Evolutionary conservation across 345 rosid species (phyloP).

Genomic region (Trapa incisa): DNA sequence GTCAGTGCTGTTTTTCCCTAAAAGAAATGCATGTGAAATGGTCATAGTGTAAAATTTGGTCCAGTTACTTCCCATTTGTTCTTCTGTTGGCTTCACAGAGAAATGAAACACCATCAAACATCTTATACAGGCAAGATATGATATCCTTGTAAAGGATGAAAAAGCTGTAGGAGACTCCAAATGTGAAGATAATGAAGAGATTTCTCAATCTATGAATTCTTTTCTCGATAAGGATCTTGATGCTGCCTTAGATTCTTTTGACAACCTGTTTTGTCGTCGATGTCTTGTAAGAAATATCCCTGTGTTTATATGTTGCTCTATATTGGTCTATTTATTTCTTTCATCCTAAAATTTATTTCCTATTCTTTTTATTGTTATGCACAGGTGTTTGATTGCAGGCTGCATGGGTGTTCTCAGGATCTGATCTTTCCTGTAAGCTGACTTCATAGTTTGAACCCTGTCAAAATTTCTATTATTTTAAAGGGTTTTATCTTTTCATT

Average conservation of each 20-base stretch:
- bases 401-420: constrained; percentile 99
- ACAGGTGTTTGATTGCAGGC: constrained; percentile 97
- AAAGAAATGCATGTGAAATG: constrained; percentile 25
- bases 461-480: background rate
- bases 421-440: constrained; percentile 86
- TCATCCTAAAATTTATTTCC: background rate
- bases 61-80: constrained; percentile 80
- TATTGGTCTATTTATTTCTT: background rate
- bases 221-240: constrained; percentile 83
- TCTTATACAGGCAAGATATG: constrained; percentile 99
- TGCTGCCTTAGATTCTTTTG: constrained; percentile 97
- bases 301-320: constrained; percentile 6
- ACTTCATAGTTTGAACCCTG: constrained; percentile 15
- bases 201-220: constrained; percentile 35
- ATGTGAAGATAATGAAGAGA: constrained; percentile 32
- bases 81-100: constrained; percentile 75
- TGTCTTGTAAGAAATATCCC: constrained; percentile 60
- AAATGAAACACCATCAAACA: constrained; percentile 92
- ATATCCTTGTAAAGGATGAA: constrained; percentile 54
- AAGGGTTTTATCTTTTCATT: background rate
- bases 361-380: constrained; percentile 11
- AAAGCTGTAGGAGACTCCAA: constrained; percentile 29
- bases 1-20: constrained; percentile 1
- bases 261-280: constrained; percentile 91
- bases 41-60: constrained; percentile 63